Percentiles rank a stretch among this genome's conserved stretches.
These are phyloP conservation scores for Cucurbita maxima DNA, from an alignment of 306 rosid species.

Conservation along the genomic window DNA sequence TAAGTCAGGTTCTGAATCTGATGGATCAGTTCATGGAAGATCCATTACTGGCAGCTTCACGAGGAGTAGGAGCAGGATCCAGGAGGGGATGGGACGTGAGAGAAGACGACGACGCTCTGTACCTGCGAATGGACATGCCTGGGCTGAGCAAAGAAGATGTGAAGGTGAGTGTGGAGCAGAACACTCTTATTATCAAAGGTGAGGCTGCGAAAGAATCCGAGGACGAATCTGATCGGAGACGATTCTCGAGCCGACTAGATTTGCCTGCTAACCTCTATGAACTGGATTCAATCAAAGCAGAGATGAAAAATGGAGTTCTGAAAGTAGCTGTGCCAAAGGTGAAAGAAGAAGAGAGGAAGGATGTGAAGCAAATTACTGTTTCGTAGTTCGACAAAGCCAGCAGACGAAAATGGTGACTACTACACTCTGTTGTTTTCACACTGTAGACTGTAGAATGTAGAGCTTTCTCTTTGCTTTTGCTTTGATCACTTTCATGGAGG, in stretches of 20 bases:
- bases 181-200: slow-evolving; percentile 43
- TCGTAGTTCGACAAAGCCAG: neutral
- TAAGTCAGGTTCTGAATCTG: slow-evolving; percentile 65
- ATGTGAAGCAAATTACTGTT: slow-evolving; percentile 27
- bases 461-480: neutral
- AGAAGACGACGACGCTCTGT: slow-evolving; percentile 37
- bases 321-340: slow-evolving; percentile 44
- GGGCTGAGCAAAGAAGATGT: slow-evolving; percentile 55
- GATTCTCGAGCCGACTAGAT: slow-evolving; percentile 43
- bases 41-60: slow-evolving; percentile 30
- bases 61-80: slow-evolving; percentile 34
- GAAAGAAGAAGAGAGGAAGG: slow-evolving; percentile 40
- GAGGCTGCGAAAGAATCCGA: slow-evolving; percentile 28
- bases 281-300: slow-evolving; percentile 49
- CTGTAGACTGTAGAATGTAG: neutral
- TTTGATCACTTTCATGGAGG: too few species aligned
- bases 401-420: neutral
- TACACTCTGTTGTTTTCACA: neutral
- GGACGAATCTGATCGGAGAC: slow-evolving; percentile 21
- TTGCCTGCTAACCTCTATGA: slow-evolving; percentile 36
- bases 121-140: slow-evolving; percentile 60
- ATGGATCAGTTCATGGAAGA: slow-evolving; percentile 66
- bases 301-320: slow-evolving; percentile 74
- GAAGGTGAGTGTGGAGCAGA: slow-evolving; percentile 52
- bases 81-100: slow-evolving; percentile 61